Evolutionary conservation across 176 grass and related monocot species (phyloP), one percentile per base, ranked within the genome.

Genomic region (Phoenix roebelenii): DNA sequence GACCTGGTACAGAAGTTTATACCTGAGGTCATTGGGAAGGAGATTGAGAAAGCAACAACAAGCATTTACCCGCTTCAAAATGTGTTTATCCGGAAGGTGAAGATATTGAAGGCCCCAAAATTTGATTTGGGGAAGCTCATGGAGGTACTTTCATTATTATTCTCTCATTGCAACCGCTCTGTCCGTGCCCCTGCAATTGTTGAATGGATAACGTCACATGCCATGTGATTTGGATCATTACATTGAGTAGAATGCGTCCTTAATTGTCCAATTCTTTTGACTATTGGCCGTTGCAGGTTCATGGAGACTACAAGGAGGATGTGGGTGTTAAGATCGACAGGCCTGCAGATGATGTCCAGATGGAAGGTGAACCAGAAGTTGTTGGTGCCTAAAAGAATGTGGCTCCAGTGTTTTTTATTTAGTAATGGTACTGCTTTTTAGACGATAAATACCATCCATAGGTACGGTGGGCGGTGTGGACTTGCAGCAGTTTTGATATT

Each of bases 111-210:
- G 59, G 74, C 89, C 22, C 89, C 89, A 0, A 95, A 95, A 48
- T 95, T 95, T n/a, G 89, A 95, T 68, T 49, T 95, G 4, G 89
- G 89, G 22, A 95, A 88, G 50, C 72, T 95, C 6, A 95, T 95
- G 89, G 89, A 89, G 81, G 89, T 88, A 85, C 24, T 59, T 23
- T 15, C 16, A 22, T 18, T 53, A 44, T 44, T 44, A 9, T 63
- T 5, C 53, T 77, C n/a, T 4, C 4, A 0, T 0, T 7, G 5
- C 15, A 51, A 7, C 10, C 35, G 39, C 65, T 7, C 24, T 17
- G 22, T 4, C 30, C 12, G 22, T 24, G 54, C 25, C 19, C 16
- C 57, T 44, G 25, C 22, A 44, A 24, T 64, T 0, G 14, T 18
- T 14, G 0, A 18, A 23, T 28, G 17, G 2, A 62, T 28, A 29